Base-by-base conservation (phyloP, 1,284 basidiomycete genomes). In the Naganishia liquefaciens region DNA sequence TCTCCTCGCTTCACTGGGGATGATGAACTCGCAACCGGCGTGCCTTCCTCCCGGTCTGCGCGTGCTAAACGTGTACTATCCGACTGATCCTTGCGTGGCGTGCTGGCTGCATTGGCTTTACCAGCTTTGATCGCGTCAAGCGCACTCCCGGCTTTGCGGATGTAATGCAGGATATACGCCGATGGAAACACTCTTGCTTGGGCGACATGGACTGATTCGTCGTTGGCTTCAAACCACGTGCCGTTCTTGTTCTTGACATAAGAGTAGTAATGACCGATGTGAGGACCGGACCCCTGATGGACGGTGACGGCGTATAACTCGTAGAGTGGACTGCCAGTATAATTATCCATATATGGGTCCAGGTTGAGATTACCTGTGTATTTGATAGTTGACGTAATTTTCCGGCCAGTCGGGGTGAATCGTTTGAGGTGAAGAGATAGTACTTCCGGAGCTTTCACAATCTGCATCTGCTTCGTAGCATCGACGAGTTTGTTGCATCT, bases 361-460 rank as follows among this genome's bases (percentile, higher is more conserved):
- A 99, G 81, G 39, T 87, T 84, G n/a, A 99, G 77, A 5, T 79
- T 82, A 60, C 93, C 88, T 21, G 88, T 87, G 75, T 94, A 99
- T 15, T 84, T 81, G 69, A 99, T 82, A 43, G 82, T 80, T 58
- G 90, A 87, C 3, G 84, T 85, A 52, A 96, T 87, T 80, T 98
- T 98, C 66, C 88, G 84, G 23, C 95, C 95, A 55, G 90, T 82
- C 0, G 91, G 89, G n/a, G 71, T 73, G 78, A 99, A 99, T 21
- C 96, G 87, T 80, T 99, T 99, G 46, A 99, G 81, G 74, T 99
- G 96, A n/a, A 99, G 83, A 0, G 94, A 97, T 40, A 99, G 84
- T n/a, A 94, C 88, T 23, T 86, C 80, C 0, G 96, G 96, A 1
- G 93, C 90, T 64, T 91, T 84, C 63, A 95, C 87, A 62, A 99